These are phyloP conservation scores for Ceratorhiza oryzae-sativae DNA, from an alignment of 1,284 basidiomycete genomes.

Conservation along the genomic window DNA sequence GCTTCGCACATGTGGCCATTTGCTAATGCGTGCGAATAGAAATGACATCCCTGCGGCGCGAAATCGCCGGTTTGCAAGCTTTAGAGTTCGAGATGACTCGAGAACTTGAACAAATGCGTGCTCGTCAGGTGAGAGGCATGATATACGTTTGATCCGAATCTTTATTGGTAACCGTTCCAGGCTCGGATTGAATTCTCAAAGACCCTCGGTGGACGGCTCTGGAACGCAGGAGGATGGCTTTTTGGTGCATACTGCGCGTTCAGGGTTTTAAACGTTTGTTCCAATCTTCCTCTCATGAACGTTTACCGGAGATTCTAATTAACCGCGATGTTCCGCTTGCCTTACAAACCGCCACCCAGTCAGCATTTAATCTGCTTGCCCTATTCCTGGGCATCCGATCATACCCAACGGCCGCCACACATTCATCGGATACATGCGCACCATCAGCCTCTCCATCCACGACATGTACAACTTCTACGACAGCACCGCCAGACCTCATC, in stretches of 20 bases:
- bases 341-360: neutral
- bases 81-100: constrained; percentile 72
- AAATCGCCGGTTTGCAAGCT: constrained; percentile 68
- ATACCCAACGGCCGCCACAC: constrained; percentile 18
- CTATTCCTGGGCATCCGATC: constrained; percentile 26
- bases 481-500: constrained; percentile 65
- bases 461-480: constrained; percentile 42
- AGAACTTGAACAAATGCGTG: constrained; percentile 61
- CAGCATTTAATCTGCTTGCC: constrained; percentile 10
- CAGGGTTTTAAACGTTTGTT: constrained; percentile 67
- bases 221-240: constrained; percentile 58
- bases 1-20: constrained; percentile 8
- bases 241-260: constrained; percentile 75
- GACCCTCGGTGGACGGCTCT: constrained; percentile 63
- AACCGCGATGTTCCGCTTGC: neutral
- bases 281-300: neutral
- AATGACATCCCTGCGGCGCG: constrained; percentile 54
- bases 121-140: constrained; percentile 50
- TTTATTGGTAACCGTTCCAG: neutral
- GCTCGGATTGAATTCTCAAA: constrained; percentile 59
- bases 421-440: constrained; percentile 21
- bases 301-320: neutral
- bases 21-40: constrained; percentile 47
- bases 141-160: neutral
- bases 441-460: constrained; percentile 30